Conservation (phyloP, 169 alveolate species). For the Cryptosporidium canis region DNA sequence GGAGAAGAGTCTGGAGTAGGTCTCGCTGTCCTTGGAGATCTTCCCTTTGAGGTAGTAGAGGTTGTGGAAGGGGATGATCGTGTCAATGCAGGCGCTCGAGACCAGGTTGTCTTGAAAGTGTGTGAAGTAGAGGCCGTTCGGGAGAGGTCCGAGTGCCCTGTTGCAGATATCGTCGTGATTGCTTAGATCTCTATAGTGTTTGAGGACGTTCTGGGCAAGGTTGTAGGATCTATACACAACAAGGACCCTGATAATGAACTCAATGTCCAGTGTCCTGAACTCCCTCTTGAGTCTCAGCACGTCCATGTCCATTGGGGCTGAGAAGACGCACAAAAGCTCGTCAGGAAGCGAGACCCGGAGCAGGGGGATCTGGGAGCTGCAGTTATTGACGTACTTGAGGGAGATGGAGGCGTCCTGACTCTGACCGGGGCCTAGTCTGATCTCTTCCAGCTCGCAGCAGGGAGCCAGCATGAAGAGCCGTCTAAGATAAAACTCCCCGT, state of each 20-base stretch:
- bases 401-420: neutral
- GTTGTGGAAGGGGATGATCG: constrained; percentile 50
- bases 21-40: constrained; percentile 11
- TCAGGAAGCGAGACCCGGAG: constrained; percentile 33
- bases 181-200: constrained; percentile 25
- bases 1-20: constrained; percentile 20
- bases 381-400: constrained; percentile 29
- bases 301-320: constrained; percentile 67
- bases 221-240: constrained; percentile 32
- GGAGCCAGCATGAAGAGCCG: constrained; percentile 18
- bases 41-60: constrained; percentile 5
- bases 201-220: constrained; percentile 17
- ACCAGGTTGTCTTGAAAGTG: constrained; percentile 14
- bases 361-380: constrained; percentile 33
- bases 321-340: constrained; percentile 26
- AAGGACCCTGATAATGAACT: constrained; percentile 28
- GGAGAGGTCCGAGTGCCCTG: constrained; percentile 50
- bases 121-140: constrained; percentile 30
- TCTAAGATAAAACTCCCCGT: neutral
- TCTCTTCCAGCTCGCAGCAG: neutral
- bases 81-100: constrained; percentile 37
- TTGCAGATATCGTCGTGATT: constrained; percentile 49
- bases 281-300: constrained; percentile 32
- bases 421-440: neutral
- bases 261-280: constrained; percentile 11